Percentiles rank a stretch among this genome's conserved stretches.
Conservation (phyloP, 2,329 filamentous ascomycete species). For the Rhytidhysteron rufulum region DNA sequence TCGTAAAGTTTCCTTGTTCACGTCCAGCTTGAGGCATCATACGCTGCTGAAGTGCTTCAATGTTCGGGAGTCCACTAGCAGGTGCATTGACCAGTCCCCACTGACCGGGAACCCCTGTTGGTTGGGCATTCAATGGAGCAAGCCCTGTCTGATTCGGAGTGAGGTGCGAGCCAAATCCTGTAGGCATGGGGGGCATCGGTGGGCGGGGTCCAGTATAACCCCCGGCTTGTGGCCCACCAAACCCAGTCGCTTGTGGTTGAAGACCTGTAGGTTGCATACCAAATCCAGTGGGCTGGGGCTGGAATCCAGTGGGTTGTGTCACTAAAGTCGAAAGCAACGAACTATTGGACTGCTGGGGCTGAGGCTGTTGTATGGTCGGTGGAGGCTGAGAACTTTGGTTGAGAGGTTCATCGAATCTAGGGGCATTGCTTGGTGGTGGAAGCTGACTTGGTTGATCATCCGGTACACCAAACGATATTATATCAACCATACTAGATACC, state of each 20-base stretch:
- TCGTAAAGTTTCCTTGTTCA: slow-evolving; percentile 75
- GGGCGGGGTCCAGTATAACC: slow-evolving; percentile 78
- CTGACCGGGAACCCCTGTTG: slow-evolving; percentile 86
- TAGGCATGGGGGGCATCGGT: slow-evolving; percentile 79
- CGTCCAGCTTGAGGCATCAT: slow-evolving; percentile 98
- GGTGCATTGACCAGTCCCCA: slow-evolving; percentile 99
- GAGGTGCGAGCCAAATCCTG: slow-evolving; percentile 42
- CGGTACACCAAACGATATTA: slow-evolving; percentile 89
- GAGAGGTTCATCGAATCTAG: slow-evolving; percentile 62
- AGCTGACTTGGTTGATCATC: slow-evolving; percentile 61
- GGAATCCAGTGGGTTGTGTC: slow-evolving; percentile 48
- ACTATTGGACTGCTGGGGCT: slow-evolving; percentile 66
- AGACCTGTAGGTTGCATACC: slow-evolving; percentile 67
- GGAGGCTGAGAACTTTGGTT: slow-evolving; percentile 46
- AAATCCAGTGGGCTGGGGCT: slow-evolving; percentile 52
- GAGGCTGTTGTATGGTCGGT: slow-evolving; percentile 50
- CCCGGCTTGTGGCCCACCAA: slow-evolving; percentile 66
- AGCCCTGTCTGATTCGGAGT: slow-evolving; percentile 62
- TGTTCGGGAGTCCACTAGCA: slow-evolving; percentile 83
- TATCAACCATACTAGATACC: slow-evolving; percentile 99
- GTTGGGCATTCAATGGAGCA: slow-evolving; percentile 77
- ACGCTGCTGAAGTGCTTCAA: slow-evolving; percentile 83
- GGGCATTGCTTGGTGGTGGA: slow-evolving; percentile 60
- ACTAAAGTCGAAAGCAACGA: slow-evolving; percentile 57
- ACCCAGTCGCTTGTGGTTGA: slow-evolving; percentile 50